Evolutionary conservation across 768 basidiomycete species (phyloP).

Genomic region (Clitopilus hobsonii): DNA sequence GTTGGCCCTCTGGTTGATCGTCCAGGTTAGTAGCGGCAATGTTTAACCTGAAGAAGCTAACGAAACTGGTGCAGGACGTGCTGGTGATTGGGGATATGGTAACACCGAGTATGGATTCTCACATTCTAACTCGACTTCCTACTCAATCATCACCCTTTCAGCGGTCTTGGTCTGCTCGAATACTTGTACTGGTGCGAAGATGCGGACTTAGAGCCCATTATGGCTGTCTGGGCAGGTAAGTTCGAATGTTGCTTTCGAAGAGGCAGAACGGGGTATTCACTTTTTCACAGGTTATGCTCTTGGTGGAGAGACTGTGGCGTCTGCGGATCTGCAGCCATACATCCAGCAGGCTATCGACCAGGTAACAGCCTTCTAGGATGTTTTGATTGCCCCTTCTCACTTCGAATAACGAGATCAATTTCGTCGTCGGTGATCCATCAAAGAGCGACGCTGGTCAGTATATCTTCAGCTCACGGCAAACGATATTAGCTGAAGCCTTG

Average conservation of each 20-base stretch:
- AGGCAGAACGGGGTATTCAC: background rate
- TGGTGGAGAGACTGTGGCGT: conserved; percentile 37
- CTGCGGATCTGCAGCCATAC: conserved; percentile 39
- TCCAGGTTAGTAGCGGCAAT: conserved; percentile 27
- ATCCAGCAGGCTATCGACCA: conserved; percentile 54
- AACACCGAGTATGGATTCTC: conserved; percentile 48
- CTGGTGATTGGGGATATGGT: conserved; percentile 57
- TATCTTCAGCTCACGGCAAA: no score
- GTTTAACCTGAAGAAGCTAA: background rate
- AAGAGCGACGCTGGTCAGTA: conserved; percentile 32
- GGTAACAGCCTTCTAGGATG: no score
- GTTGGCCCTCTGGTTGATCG: conserved; percentile 44
- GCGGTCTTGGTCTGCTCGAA: conserved; percentile 25
- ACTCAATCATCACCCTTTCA: conserved; percentile 5
- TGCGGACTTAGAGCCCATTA: conserved; percentile 49
- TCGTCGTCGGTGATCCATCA: conserved; percentile 42
- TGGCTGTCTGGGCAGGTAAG: conserved; percentile 55
- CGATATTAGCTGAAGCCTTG: background rate
- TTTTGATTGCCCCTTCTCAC: no score
- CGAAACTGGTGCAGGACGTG: conserved; percentile 31
- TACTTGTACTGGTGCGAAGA: conserved; percentile 51
- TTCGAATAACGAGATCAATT: conserved; percentile 43
- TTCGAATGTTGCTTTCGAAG: background rate
- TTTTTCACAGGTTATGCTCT: conserved; percentile 42
- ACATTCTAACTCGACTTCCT: background rate